Evolutionary conservation across 1,284 basidiomycete species (phyloP), one percentile per base, ranked within the genome.

Genomic region (Chondrostereum purpureum): DNA sequence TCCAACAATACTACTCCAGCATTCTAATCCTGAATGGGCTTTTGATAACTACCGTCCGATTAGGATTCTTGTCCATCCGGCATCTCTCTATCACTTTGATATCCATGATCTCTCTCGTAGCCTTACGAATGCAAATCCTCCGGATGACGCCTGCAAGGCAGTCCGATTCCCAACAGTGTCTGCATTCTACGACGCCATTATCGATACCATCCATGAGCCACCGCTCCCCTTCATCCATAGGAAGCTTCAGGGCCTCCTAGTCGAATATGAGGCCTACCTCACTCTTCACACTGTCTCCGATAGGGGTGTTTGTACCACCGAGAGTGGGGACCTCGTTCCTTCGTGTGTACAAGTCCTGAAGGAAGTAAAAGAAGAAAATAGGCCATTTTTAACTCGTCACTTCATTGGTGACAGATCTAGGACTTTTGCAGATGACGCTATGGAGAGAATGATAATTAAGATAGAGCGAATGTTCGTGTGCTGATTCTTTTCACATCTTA

Each of bases 71-170:
- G 11, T 52, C 12, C 50, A 52, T 20, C 45, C 44, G 12, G 19
- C 35, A 2, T 46, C 50, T n/a, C 37, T 35, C 22, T 52, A 36
- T 42, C 43, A 42, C 27, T 44, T 52, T 31, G 50, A 52, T 19
- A 39, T 52, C 5, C 33, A 33, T 24, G 48, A 52, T 33, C 48
- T 33, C 18, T 52, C 50, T 20, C 38, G 39, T n/a, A 46, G 39
- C 8, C 42, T 38, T 19, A n/a, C 42, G 1, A 46, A 47, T 21
- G 41, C 42, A 18, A 3, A 18, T 6, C 45, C 41, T 2, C 45
- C 45, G 3, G 34, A 24, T 18, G 11, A n/a, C 11, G 14, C 24
- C n/a, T 34, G 18, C 37, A 17, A 33, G 1, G 10, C 6, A 2
- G 33, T 47, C 18, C 45, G 20, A 1, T 47, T 43, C 36, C 36